phyloP scores from a whole-genome alignment of 805 yeast species.

The Candida xyloterini region DNA sequence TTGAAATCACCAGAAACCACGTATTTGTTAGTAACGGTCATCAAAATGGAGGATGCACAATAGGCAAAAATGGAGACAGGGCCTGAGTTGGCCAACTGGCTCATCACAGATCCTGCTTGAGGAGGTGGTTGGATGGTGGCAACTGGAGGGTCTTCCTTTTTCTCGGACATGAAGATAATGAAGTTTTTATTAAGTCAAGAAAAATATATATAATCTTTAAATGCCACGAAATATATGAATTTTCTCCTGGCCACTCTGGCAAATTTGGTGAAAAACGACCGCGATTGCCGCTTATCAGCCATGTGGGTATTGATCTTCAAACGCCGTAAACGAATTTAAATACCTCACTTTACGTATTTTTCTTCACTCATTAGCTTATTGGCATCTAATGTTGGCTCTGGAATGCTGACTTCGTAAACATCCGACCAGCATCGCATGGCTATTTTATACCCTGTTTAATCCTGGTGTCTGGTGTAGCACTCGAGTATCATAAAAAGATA shows the following conservation, averaged over 20 bases:
- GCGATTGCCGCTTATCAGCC: constrained; percentile 5
- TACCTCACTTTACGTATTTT: no score
- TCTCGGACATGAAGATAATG: constrained; percentile 22
- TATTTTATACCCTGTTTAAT: no score
- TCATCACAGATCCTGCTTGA: constrained; percentile 18
- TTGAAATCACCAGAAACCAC: constrained; percentile 76
- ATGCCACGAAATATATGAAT: constrained; percentile 4
- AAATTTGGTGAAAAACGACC: constrained; percentile 3
- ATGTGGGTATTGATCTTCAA: neutral
- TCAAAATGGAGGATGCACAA: constrained; percentile 91
- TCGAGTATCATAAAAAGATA: no score
- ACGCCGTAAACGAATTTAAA: neutral
- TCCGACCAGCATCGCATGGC: no score
- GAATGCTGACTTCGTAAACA: no score
- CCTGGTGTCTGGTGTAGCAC: no score
- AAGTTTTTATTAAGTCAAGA: neutral
- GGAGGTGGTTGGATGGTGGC: constrained; percentile 18
- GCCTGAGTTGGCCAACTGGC: constrained; percentile 46
- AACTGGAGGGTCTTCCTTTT: constrained; percentile 28
- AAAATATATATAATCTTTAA: constrained; percentile 3
- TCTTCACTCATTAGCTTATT: no score
- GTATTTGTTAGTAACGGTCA: constrained; percentile 97
- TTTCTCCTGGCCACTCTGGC: constrained; percentile 13
- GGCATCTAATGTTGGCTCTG: no score
- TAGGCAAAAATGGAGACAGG: constrained; percentile 74